A percentile compares a stretch with the other conserved stretches of the same genome.
Evolutionary conservation across 2,329 filamentous ascomycete genomes (phyloP).

Genomic region (Diaporthe vexans): DNA sequence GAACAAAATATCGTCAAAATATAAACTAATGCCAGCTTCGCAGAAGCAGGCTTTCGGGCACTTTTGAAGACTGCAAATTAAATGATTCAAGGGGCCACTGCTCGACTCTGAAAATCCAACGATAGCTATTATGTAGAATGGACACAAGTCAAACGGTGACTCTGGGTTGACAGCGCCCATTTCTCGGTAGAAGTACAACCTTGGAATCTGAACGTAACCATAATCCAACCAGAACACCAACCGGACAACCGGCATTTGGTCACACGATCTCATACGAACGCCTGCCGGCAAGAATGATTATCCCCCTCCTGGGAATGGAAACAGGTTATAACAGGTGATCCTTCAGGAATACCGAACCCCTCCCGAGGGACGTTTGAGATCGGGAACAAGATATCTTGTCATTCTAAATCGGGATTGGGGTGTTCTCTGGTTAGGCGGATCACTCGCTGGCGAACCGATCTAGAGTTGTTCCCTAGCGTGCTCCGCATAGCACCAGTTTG

Average conservation of each 20-base stretch:
- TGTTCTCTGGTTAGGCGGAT: neutral
- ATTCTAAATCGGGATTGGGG: slow-evolving; percentile 26
- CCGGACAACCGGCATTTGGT: neutral
- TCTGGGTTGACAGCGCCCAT: too few species aligned
- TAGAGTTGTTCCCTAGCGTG: neutral
- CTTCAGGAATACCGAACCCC: slow-evolving; percentile 1
- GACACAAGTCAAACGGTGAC: too few species aligned
- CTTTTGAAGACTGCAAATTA: too few species aligned
- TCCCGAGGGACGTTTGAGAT: slow-evolving; percentile 27
- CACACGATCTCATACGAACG: neutral
- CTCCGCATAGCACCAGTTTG: slow-evolving; percentile 10
- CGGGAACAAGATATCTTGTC: slow-evolving; percentile 19
- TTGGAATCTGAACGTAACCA: neutral
- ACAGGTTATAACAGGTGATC: neutral
- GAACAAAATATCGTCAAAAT: too few species aligned
- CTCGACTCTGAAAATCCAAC: too few species aligned
- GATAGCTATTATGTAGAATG: too few species aligned
- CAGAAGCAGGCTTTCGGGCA: too few species aligned
- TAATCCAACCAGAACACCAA: neutral
- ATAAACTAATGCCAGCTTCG: too few species aligned
- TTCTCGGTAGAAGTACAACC: too few species aligned
- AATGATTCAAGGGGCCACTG: too few species aligned
- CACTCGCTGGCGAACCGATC: slow-evolving; percentile 8
- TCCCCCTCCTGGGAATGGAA: neutral
- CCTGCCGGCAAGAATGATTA: neutral